These are phyloP conservation scores for Zasmidium cellare DNA, from an alignment of 2,329 filamentous ascomycete genomes.

Conservation along the genomic window DNA sequence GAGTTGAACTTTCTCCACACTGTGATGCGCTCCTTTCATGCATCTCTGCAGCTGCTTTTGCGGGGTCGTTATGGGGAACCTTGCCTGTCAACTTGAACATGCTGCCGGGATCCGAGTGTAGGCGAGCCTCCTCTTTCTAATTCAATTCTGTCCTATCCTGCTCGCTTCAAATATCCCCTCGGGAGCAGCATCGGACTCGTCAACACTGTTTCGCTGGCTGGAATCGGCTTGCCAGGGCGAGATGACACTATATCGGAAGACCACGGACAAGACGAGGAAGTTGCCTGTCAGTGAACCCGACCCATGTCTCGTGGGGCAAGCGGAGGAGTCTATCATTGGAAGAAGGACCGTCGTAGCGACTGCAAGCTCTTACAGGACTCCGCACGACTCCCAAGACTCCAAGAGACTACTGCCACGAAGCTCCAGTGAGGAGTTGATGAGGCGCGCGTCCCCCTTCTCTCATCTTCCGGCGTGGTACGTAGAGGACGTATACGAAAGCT, in stretches of 20 bases:
- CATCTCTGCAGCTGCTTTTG: background rate
- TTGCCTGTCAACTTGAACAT: background rate
- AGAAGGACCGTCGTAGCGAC: background rate
- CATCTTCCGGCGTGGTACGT: background rate
- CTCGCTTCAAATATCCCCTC: background rate
- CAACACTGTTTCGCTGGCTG: background rate
- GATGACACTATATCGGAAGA: background rate
- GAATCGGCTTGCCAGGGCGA: background rate
- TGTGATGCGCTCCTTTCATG: background rate
- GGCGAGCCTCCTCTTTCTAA: background rate
- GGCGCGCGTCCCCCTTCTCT: background rate
- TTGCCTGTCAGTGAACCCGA: background rate
- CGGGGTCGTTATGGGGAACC: conserved; percentile 4
- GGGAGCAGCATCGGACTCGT: background rate
- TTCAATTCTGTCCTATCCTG: background rate
- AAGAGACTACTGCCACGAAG: background rate
- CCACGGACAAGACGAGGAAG: background rate
- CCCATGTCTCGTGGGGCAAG: background rate
- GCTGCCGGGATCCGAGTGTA: background rate
- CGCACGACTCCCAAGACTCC: background rate
- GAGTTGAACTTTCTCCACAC: conserved; percentile 9
- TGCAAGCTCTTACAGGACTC: background rate
- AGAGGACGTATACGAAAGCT: background rate
- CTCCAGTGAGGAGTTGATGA: background rate
- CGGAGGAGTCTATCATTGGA: background rate